A percentile compares a stretch with the other conserved stretches of the same genome.
Conservation (phyloP, 306 rosid species). For the Vigna reflexopilosa region DNA sequence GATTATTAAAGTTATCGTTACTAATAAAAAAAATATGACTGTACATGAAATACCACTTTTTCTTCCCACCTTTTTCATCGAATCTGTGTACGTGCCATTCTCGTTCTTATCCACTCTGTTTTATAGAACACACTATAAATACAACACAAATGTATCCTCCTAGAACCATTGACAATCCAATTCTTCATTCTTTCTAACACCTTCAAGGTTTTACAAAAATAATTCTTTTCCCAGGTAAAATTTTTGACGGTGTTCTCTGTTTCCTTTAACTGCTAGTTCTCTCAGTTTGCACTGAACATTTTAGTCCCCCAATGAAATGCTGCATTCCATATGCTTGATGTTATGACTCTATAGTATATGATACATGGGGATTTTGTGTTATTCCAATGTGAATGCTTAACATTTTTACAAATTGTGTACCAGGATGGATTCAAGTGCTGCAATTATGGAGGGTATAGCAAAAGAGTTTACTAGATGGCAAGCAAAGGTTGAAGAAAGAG, state of each 20-base stretch:
- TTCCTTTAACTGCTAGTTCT: not conserved
- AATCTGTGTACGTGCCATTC: not conserved
- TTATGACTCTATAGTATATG: not conserved
- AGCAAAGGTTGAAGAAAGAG: not conserved
- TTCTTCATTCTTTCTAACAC: not conserved
- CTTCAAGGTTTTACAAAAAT: not conserved
- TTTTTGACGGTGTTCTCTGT: not conserved
- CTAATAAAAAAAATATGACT: too few relatives aligned
- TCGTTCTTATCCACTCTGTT: not conserved
- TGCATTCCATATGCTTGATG: not conserved
- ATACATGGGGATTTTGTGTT: not conserved
- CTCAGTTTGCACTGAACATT: not conserved
- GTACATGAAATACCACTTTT: too few relatives aligned
- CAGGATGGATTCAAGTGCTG: slow-evolving; percentile 42
- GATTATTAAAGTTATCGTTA: too few relatives aligned
- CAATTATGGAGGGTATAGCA: not conserved
- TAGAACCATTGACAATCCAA: not conserved
- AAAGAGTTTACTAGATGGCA: not conserved
- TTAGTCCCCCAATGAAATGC: not conserved
- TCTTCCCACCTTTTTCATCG: not conserved
- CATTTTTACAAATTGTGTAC: not conserved
- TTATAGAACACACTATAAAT: not conserved
- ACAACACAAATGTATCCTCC: not conserved
- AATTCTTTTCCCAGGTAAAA: not conserved
- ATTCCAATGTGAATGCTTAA: not conserved